phyloP scores from a whole-genome alignment of 1,284 basidiomycete species.

The Trichosporon sp. region DNA sequence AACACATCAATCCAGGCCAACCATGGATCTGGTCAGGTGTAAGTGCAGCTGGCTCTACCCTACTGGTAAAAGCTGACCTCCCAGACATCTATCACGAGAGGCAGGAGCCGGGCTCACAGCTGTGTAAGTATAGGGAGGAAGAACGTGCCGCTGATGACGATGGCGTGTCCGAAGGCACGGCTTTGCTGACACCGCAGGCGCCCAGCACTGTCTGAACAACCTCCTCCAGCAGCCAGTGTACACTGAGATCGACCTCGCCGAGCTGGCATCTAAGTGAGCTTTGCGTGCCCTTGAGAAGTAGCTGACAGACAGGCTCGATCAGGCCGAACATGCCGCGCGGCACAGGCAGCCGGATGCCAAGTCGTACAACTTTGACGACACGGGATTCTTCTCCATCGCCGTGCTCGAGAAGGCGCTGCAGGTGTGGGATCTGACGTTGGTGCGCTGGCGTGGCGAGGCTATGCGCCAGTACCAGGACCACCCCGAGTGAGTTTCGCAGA shows the following conservation, averaged over 20 bases:
- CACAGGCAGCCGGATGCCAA: slow-evolving; percentile 47
- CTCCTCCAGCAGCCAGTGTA: slow-evolving; percentile 54
- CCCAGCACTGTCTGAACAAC: slow-evolving; percentile 52
- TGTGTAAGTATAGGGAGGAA: slow-evolving; percentile 28
- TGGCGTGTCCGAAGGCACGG: background rate
- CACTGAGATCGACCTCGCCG: slow-evolving; percentile 75
- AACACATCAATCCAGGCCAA: background rate
- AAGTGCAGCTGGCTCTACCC: background rate
- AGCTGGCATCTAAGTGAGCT: slow-evolving; percentile 61
- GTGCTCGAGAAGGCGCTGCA: slow-evolving; percentile 57
- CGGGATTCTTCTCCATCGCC: slow-evolving; percentile 73
- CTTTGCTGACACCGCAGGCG: slow-evolving; percentile 29
- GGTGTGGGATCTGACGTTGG: slow-evolving; percentile 73
- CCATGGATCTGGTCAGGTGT: slow-evolving; percentile 18
- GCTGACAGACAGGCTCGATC: slow-evolving; percentile 45
- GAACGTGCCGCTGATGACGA: no score
- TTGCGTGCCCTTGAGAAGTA: slow-evolving; percentile 50
- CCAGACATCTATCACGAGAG: slow-evolving; percentile 45
- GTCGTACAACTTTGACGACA: slow-evolving; percentile 81
- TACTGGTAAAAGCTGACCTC: background rate
- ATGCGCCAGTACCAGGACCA: slow-evolving; percentile 68
- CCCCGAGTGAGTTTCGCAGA: slow-evolving; percentile 61
- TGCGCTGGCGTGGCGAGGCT: slow-evolving; percentile 76
- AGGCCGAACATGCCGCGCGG: slow-evolving; percentile 47
- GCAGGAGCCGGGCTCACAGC: slow-evolving; percentile 48